Evolutionary conservation across 2,329 filamentous ascomycete species (phyloP), one percentile per base, ranked within the genome.

Genomic region (Ascochyta rabiei): DNA sequence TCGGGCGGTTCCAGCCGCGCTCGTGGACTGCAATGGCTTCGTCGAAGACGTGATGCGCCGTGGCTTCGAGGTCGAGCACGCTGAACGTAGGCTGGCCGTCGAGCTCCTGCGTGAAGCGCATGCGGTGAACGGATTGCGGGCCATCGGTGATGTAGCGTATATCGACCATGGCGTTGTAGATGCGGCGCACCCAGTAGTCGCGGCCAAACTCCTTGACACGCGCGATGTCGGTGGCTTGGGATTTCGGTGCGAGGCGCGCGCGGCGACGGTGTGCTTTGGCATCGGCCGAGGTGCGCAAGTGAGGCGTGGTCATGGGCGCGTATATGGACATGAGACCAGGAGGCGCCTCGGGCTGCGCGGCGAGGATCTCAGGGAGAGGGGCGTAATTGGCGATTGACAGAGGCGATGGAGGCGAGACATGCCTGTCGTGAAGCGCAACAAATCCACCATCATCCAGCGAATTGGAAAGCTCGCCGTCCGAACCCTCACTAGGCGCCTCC

Each of bases 131-230:
- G 0, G 64, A 67, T 0, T 24, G 6, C 1, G 4, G 21, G 31
- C 59, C 37, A 51, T 73, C 70, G 35, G 41, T 56, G 30, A 68
- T 56, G 24, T 50, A 3, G 21, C 37, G n/a, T 10, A 59, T 48
- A 53, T 68, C 56, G 53, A 71, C 66, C 58, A 73, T 72, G 42
- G 69, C 48, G 2, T 70, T 53, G 58, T 68, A 72, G 48, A 73
- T 60, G 10, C 62, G 61, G n/a, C 53, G 53, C 5, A 71, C 69
- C 70, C 70, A 73, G 62, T 68, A 69, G 8, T 56, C 49, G n/a
- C 68, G 66, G 13, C 68, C 66, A 30, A 53, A 48, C 6, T 42
- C 33, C 38, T 64, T 65, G 24, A 73, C 68, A 13, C 57, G 61
- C 6, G 54, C 43, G 24, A 70, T 10, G 44, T 71, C 66, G 0